Evolutionary conservation across 495 filamentous ascomycete species (phyloP).

Genomic region (Talaromyces nanjingensis): DNA sequence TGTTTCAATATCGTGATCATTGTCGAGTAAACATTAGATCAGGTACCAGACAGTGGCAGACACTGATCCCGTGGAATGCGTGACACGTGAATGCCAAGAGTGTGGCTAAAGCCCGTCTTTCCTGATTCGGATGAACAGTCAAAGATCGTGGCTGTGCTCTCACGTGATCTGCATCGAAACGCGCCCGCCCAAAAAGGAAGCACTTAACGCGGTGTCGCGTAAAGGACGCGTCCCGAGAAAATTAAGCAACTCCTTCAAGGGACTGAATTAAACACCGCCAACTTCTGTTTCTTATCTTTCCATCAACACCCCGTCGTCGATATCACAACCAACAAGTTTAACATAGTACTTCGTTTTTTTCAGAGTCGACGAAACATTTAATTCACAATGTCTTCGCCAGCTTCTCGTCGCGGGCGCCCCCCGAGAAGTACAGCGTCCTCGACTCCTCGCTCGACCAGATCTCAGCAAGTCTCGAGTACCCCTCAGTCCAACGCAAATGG

Average conservation of each 20-base stretch:
- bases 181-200: conserved; percentile 15
- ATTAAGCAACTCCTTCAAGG: neutral
- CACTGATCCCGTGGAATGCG: neutral
- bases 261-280: neutral
- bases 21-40: neutral
- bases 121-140: neutral
- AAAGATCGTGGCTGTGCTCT: neutral
- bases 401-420: conserved; percentile 34
- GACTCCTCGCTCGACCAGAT: conserved; percentile 35
- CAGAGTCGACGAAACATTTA: neutral
- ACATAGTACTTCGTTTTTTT: no score
- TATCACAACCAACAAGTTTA: no score
- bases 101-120: neutral
- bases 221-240: conserved; percentile 19
- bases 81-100: neutral
- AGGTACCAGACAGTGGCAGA: neutral
- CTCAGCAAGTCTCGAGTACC: conserved; percentile 24
- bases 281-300: neutral
- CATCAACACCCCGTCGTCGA: neutral
- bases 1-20: neutral
- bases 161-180: neutral
- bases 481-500: conserved; percentile 14
- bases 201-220: conserved; percentile 35
- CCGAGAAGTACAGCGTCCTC: conserved; percentile 31
- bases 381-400: conserved; percentile 42